Percentiles rank a stretch among this genome's conserved stretches.
These are phyloP conservation scores for Halteria grandinella DNA, from an alignment of 73 alveolate species.

Conservation along the genomic window DNA sequence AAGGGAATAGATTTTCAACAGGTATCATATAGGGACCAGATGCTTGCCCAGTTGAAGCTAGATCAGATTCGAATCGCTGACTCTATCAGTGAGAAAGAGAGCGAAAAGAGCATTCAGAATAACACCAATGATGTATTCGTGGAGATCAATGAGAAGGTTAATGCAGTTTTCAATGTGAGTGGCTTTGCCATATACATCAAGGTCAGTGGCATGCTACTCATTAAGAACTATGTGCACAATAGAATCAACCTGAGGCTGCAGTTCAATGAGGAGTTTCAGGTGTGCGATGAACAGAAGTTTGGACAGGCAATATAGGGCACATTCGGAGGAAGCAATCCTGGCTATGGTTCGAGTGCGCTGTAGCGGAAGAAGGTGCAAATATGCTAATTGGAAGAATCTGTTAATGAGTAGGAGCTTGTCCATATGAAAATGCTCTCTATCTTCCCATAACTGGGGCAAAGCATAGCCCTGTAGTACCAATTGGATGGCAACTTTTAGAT, in stretches of 20 bases:
- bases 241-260: conserved; percentile 28
- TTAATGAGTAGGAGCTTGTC: conserved; percentile 27
- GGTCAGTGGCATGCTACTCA: conserved; percentile 34
- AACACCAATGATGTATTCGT: conserved; percentile 48
- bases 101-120: conserved; percentile 45
- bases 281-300: conserved; percentile 11
- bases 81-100: conserved; percentile 41
- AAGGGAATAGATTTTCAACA: neutral
- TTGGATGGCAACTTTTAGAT: conserved; percentile 49
- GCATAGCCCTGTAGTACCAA: conserved; percentile 35
- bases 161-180: conserved; percentile 55
- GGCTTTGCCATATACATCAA: conserved; percentile 54
- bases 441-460: conserved; percentile 38
- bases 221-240: conserved; percentile 42
- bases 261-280: conserved; percentile 25
- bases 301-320: too few relatives aligned
- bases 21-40: conserved; percentile 16
- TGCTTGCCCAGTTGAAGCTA: conserved; percentile 9
- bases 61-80: conserved; percentile 36
- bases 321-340: neutral
- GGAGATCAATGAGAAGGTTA: conserved; percentile 19
- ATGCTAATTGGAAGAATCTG: conserved; percentile 40
- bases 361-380: neutral
- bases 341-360: too few relatives aligned
- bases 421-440: conserved; percentile 11